Percentiles rank a stretch among this genome's conserved stretches.
These are phyloP conservation scores for Neofusicoccum ribis DNA, from an alignment of 2,329 filamentous ascomycete genomes.

Conservation along the genomic window DNA sequence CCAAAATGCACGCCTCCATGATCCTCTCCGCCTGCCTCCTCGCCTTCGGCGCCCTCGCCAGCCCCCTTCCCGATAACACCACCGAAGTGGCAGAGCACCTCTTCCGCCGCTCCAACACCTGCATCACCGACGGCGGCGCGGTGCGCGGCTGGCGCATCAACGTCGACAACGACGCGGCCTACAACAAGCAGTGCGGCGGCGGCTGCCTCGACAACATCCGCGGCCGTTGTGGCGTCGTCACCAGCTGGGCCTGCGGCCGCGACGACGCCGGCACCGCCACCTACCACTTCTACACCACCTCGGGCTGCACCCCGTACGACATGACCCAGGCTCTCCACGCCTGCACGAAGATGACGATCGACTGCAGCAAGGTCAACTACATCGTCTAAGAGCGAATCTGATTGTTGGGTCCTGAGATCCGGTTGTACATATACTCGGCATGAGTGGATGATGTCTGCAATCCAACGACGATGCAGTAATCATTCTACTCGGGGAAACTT, in stretches of 20 bases:
- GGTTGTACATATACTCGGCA: too few species aligned
- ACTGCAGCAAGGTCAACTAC: background rate
- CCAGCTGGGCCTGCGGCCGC: background rate
- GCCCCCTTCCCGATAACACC: background rate
- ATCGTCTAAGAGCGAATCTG: too few species aligned
- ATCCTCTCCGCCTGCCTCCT: background rate
- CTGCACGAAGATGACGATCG: background rate
- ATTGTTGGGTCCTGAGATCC: too few species aligned
- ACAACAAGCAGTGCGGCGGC: background rate
- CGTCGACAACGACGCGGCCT: background rate
- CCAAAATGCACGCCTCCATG: background rate
- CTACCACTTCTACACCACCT: too few species aligned
- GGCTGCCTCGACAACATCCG: slow-evolving; percentile 10
- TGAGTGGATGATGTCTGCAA: too few species aligned
- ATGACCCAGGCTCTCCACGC: background rate
- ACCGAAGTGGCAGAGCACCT: background rate
- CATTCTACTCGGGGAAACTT: too few species aligned
- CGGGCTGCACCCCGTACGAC: background rate
- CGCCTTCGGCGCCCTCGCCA: background rate
- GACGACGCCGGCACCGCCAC: too few species aligned
- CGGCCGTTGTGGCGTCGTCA: background rate
- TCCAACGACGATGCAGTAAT: too few species aligned
- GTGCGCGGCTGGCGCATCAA: background rate
- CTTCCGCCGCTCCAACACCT: background rate
- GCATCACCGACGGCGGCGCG: background rate